phyloP scores from a whole-genome alignment of 495 filamentous ascomycete genomes.

The Usnea hakonensis region DNA sequence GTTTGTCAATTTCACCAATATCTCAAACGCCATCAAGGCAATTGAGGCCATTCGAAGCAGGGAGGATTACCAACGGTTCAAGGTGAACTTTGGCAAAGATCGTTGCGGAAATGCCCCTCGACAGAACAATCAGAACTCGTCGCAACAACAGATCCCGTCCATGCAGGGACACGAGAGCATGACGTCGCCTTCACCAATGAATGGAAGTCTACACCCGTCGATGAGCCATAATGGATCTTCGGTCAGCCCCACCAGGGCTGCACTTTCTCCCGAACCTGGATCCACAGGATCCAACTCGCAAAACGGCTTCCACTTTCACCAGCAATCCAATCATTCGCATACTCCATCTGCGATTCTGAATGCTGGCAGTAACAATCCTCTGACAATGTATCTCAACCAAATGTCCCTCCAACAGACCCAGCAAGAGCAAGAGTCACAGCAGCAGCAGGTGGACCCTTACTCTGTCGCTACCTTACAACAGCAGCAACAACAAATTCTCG shows the following conservation, averaged over 20 bases:
- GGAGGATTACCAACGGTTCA: conserved; percentile 96
- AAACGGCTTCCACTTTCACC: conserved; percentile 38
- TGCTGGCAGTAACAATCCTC: conserved; percentile 70
- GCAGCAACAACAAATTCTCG: conserved; percentile 50
- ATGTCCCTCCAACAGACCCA: conserved; percentile 67
- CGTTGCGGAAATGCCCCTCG: conserved; percentile 93
- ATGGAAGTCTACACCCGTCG: conserved; percentile 35
- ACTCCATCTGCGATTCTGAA: conserved; percentile 69
- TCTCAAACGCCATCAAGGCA: conserved; percentile 98
- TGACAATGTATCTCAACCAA: conserved; percentile 90
- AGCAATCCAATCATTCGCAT: conserved; percentile 38
- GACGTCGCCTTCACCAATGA: conserved; percentile 56
- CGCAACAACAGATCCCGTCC: conserved; percentile 43
- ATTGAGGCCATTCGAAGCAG: conserved; percentile 91
- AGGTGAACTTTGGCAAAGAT: conserved; percentile 99
- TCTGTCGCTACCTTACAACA: conserved; percentile 50
- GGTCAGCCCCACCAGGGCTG: conserved; percentile 59
- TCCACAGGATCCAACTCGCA: conserved; percentile 45
- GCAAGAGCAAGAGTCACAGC: conserved; percentile 48
- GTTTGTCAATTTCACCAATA: conserved; percentile 99
- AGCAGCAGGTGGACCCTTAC: conserved; percentile 44
- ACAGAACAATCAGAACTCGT: conserved; percentile 57
- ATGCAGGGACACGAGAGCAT: conserved; percentile 39
- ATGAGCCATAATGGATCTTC: conserved; percentile 54
- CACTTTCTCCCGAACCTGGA: conserved; percentile 47